Conservation (phyloP, 2,329 filamentous ascomycete species). For the Xylaria sp. region DNA sequence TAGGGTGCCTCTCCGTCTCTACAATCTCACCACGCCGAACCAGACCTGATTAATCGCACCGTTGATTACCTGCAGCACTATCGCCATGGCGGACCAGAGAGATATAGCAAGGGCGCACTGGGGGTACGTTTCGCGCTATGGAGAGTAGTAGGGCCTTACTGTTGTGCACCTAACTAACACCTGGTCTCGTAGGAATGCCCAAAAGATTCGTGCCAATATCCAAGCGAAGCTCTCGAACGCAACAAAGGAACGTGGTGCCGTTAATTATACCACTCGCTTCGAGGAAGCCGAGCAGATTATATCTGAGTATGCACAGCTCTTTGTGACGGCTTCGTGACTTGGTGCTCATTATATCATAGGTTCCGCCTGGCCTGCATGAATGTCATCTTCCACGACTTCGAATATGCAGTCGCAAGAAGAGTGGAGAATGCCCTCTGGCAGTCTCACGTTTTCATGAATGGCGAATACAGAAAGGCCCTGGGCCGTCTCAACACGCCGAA, state of each 20-base stretch:
- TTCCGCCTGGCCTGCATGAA: slow-evolving; percentile 78
- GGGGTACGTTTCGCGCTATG: slow-evolving; percentile 41
- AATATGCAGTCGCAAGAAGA: slow-evolving; percentile 69
- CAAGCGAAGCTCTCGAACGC: slow-evolving; percentile 41
- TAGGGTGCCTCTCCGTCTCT: slow-evolving; percentile 32
- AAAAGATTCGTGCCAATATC: slow-evolving; percentile 46
- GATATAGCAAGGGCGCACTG: slow-evolving; percentile 44
- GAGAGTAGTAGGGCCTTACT: neutral
- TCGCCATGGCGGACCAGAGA: slow-evolving; percentile 44
- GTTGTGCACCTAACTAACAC: slow-evolving; percentile 29
- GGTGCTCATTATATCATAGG: slow-evolving; percentile 53
- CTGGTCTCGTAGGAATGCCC: slow-evolving; percentile 39
- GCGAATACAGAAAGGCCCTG: slow-evolving; percentile 77
- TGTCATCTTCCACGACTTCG: slow-evolving; percentile 77
- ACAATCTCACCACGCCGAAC: slow-evolving; percentile 17
- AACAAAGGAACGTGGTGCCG: slow-evolving; percentile 45
- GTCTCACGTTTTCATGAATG: slow-evolving; percentile 80
- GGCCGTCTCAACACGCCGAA: slow-evolving; percentile 62
- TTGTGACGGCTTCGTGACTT: slow-evolving; percentile 19
- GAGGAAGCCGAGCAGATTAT: slow-evolving; percentile 47
- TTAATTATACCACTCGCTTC: slow-evolving; percentile 47
- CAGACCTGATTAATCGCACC: slow-evolving; percentile 21
- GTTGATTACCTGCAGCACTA: slow-evolving; percentile 8
- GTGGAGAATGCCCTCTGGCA: slow-evolving; percentile 81
- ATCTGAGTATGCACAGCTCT: slow-evolving; percentile 45